These are phyloP conservation scores for Phytophthora tubulina DNA, from an alignment of 352 stramenopile species.

Conservation along the genomic window DNA sequence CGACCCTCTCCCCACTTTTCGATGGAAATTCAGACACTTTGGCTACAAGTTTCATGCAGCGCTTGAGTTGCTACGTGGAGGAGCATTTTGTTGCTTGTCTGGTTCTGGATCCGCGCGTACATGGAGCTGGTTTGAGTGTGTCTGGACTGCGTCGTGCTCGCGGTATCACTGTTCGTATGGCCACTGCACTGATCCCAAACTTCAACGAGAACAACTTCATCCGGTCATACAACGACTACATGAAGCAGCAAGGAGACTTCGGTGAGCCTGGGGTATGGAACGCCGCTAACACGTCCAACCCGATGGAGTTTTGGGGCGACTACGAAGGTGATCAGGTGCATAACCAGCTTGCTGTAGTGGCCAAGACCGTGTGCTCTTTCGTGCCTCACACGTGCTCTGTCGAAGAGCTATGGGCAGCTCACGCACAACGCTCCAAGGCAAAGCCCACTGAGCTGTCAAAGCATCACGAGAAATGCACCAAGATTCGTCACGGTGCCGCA, in stretches of 20 bases:
- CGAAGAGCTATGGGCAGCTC: constrained; percentile 38
- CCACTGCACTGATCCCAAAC: constrained; percentile 23
- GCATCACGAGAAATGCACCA: constrained; percentile 37
- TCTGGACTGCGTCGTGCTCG: constrained; percentile 48
- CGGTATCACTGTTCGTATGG: constrained; percentile 42
- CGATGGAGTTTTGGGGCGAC: constrained; percentile 51
- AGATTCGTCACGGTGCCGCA: constrained; percentile 33
- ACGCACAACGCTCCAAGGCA: constrained; percentile 6
- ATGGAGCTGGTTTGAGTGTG: constrained; percentile 47
- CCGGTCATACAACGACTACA: constrained; percentile 55
- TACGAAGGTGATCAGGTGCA: constrained; percentile 48
- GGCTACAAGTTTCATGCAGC: constrained; percentile 34
- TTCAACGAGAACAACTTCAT: constrained; percentile 52
- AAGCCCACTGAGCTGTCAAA: background rate
- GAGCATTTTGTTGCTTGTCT: constrained; percentile 48
- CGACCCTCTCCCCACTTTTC: constrained; percentile 42
- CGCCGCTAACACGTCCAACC: constrained; percentile 41
- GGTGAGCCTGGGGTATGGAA: constrained; percentile 50
- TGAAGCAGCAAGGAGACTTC: constrained; percentile 52
- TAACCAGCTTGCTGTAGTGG: constrained; percentile 42
- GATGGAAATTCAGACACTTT: constrained; percentile 29
- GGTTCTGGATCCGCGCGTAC: constrained; percentile 49
- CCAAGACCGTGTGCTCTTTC: constrained; percentile 44
- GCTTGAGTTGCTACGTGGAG: constrained; percentile 47
- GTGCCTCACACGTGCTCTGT: constrained; percentile 42